phyloP scores from a whole-genome alignment of 257 asterid genomes.

The Craterostigma plantagineum region DNA sequence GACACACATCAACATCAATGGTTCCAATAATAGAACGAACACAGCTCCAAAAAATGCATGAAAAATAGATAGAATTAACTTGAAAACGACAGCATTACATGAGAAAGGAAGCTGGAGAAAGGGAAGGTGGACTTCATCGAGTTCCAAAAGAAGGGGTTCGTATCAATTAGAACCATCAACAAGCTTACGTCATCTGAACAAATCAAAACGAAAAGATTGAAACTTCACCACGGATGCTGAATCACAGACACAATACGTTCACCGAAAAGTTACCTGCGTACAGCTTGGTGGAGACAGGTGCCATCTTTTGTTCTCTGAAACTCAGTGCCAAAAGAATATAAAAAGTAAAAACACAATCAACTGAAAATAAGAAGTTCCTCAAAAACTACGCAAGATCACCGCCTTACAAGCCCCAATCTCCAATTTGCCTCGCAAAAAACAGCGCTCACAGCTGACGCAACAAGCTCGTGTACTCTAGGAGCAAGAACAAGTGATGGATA shows the following conservation, averaged over 20 bases:
- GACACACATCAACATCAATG: neutral
- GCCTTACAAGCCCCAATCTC: neutral
- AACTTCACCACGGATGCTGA: too few species aligned
- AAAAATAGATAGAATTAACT: neutral
- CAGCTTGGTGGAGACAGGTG: constrained; percentile 29
- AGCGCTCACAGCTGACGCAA: too few species aligned
- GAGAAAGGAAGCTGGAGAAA: constrained; percentile 57
- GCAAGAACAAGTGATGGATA: too few species aligned
- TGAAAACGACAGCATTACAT: constrained; percentile 22
- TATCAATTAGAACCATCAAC: constrained; percentile 62
- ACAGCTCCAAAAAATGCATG: neutral
- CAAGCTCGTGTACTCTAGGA: too few species aligned
- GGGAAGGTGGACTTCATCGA: constrained; percentile 36
- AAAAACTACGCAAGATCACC: neutral
- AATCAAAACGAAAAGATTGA: constrained; percentile 2
- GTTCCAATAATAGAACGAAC: too few species aligned
- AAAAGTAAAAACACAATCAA: neutral
- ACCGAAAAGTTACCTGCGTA: constrained; percentile 25
- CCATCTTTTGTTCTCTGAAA: constrained; percentile 20
- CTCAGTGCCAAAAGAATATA: neutral
- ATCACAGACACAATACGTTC: too few species aligned
- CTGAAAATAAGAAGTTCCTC: too few species aligned
- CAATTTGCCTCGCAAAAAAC: too few species aligned
- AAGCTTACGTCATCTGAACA: constrained; percentile 82
- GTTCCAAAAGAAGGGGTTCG: constrained; percentile 82